Conservation (phyloP, 2,329 filamentous ascomycete genomes). For the Septoria petroselini region DNA sequence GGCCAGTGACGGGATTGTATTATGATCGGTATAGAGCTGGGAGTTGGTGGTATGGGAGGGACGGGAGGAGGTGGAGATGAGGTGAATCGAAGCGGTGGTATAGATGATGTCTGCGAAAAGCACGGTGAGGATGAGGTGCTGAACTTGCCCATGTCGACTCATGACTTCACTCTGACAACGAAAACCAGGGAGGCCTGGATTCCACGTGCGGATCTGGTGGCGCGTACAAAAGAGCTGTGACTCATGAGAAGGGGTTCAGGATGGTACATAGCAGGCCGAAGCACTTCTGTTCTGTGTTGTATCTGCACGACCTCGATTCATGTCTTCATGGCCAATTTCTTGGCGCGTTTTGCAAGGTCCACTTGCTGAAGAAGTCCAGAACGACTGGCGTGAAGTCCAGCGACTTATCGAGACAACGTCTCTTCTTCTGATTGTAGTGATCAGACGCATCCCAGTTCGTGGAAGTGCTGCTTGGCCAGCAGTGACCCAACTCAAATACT, state of each 20-base stretch:
- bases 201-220: no score
- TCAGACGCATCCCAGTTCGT: slow-evolving; percentile 28
- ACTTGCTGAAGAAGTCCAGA: slow-evolving; percentile 31
- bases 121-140: no score
- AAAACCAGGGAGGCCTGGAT: no score
- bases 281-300: no score
- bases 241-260: no score
- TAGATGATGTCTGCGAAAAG: no score
- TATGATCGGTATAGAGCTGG: slow-evolving; percentile 16
- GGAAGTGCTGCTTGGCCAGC: slow-evolving; percentile 39
- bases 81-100: background rate
- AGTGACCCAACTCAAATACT: slow-evolving; percentile 41
- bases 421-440: slow-evolving; percentile 11
- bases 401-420: slow-evolving; percentile 21
- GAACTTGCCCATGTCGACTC: no score
- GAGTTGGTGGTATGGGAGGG: slow-evolving; percentile 18
- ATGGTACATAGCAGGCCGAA: background rate
- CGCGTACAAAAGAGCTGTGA: no score
- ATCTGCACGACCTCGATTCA: background rate
- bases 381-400: slow-evolving; percentile 31
- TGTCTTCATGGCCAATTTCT: slow-evolving; percentile 1
- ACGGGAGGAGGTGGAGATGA: slow-evolving; percentile 6
- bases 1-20: background rate
- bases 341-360: slow-evolving; percentile 27
- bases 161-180: no score